These are phyloP conservation scores for Aspergillus funiculosus DNA, from an alignment of 495 filamentous ascomycete species.

Conservation along the genomic window DNA sequence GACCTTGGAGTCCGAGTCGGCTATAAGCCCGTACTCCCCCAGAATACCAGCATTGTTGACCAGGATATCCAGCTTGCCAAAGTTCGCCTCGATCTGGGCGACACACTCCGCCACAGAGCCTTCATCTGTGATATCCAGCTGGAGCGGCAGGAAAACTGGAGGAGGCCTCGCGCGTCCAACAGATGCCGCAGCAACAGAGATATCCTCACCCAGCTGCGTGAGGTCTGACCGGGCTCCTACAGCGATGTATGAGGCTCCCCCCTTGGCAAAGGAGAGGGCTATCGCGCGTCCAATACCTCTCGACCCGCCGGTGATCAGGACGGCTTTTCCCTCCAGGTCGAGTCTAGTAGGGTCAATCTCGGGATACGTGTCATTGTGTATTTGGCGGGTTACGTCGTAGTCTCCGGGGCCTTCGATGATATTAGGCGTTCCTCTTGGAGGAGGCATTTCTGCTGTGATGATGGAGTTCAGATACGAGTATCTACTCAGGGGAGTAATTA, in stretches of 20 bases:
- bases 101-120: slow-evolving; percentile 33
- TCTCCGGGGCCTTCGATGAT: neutral
- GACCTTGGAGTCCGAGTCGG: slow-evolving; percentile 26
- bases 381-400: neutral
- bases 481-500: no score
- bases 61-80: slow-evolving; percentile 42
- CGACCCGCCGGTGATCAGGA: slow-evolving; percentile 46
- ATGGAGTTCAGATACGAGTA: no score
- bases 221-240: slow-evolving; percentile 40
- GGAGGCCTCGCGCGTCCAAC: slow-evolving; percentile 27
- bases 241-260: slow-evolving; percentile 37
- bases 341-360: slow-evolving; percentile 16
- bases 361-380: slow-evolving; percentile 35
- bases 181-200: slow-evolving; percentile 30
- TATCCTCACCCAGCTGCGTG: slow-evolving; percentile 25
- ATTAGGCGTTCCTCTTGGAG: neutral
- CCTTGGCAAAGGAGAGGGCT: slow-evolving; percentile 40
- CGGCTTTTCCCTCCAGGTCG: slow-evolving; percentile 41
- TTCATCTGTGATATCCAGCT: slow-evolving; percentile 41
- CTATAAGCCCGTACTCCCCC: slow-evolving; percentile 12
- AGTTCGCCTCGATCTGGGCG: slow-evolving; percentile 29
- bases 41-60: slow-evolving; percentile 40
- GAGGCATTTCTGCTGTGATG: slow-evolving; percentile 13
- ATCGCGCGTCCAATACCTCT: slow-evolving; percentile 47
- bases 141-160: slow-evolving; percentile 32